Evolutionary conservation across 106 monocot species (phyloP).

Genomic region (Iris macrosiphon): DNA sequence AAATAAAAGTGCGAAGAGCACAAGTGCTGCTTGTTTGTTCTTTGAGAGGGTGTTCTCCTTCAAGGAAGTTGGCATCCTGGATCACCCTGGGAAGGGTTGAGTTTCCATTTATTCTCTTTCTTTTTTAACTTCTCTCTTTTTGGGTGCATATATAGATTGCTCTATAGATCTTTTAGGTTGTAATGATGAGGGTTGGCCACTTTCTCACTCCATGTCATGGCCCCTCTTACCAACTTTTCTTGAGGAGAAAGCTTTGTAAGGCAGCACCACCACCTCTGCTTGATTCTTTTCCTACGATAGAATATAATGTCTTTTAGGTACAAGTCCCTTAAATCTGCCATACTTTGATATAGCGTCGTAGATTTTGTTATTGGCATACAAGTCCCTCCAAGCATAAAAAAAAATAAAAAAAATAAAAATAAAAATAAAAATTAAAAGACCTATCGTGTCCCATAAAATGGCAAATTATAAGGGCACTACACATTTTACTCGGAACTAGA

Average conservation of each 20-base stretch:
- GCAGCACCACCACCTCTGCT: no score
- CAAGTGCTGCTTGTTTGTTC: slow-evolving; percentile 9
- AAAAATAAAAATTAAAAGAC: no score
- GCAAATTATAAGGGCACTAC: no score
- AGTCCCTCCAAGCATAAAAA: no score
- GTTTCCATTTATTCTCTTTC: slow-evolving; percentile 11
- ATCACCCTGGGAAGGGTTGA: slow-evolving; percentile 34
- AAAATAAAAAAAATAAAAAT: no score
- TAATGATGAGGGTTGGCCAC: slow-evolving; percentile 30
- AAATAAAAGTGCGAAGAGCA: background rate
- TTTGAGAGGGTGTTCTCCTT: background rate
- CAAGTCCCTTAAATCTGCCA: no score
- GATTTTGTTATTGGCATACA: no score
- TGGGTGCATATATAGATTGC: slow-evolving; percentile 4
- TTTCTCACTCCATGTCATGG: slow-evolving; percentile 40
- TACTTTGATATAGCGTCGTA: no score
- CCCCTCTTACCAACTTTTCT: slow-evolving; percentile 54
- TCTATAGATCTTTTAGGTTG: slow-evolving; percentile 6
- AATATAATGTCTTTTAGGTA: no score
- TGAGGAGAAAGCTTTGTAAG: slow-evolving; percentile 41
- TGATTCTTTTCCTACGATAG: no score
- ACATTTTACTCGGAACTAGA: no score
- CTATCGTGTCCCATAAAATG: no score
- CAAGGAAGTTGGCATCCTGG: slow-evolving; percentile 27
- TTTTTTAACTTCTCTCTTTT: slow-evolving; percentile 9